Conservation (phyloP, 805 yeast species). For the Candida coquimbonensis region DNA sequence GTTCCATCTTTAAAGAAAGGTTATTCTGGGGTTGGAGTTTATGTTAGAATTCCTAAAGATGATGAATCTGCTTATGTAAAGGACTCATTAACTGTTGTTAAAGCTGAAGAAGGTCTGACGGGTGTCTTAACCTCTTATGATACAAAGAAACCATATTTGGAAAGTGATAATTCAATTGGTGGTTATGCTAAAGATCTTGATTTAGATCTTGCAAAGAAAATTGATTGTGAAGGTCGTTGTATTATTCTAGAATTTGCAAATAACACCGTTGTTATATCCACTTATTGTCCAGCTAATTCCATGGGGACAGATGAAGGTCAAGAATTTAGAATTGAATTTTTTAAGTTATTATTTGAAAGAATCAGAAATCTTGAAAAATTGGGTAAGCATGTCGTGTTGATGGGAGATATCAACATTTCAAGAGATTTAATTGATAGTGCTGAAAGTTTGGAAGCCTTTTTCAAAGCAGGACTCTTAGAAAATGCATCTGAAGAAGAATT, state of each 20-base stretch:
- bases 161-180: constrained; percentile 44
- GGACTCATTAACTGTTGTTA: constrained; percentile 43
- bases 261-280: constrained; percentile 52
- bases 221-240: constrained; percentile 85
- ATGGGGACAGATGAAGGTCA: constrained; percentile 62
- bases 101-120: constrained; percentile 89
- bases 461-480: constrained; percentile 30
- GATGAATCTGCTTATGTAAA: constrained; percentile 33
- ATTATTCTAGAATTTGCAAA: constrained; percentile 65
- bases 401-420: constrained; percentile 88
- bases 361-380: constrained; percentile 42
- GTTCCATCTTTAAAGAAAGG: constrained; percentile 69
- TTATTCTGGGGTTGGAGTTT: constrained; percentile 88
- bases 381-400: constrained; percentile 65
- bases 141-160: constrained; percentile 14
- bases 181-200: constrained; percentile 51
- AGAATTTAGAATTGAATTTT: constrained; percentile 47
- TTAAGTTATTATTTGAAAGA: constrained; percentile 54
- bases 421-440: constrained; percentile 81
- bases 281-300: constrained; percentile 93
- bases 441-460: constrained; percentile 46
- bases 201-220: constrained; percentile 28
- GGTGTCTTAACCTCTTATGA: constrained; percentile 39
- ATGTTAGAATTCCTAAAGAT: constrained; percentile 46
- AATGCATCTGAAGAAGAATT: constrained; percentile 23